Evolutionary conservation across 192 early-diverging fungal genomes (phyloP).

Genomic region (Coemansia sp.): DNA sequence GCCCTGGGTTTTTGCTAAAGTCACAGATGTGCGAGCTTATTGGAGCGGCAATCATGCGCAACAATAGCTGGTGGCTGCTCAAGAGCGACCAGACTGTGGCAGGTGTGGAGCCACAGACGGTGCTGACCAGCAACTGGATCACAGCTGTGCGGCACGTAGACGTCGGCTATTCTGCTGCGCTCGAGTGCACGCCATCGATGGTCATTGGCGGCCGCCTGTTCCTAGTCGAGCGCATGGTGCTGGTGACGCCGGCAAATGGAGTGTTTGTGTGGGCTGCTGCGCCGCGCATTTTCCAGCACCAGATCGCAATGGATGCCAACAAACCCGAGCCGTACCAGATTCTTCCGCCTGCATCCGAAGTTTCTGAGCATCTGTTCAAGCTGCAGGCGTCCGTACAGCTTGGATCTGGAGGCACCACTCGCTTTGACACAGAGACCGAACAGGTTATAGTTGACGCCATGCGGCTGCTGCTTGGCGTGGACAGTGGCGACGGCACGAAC

Average conservation of each 20-base stretch:
- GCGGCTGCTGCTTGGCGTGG: slow-evolving; percentile 30
- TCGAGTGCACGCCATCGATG: slow-evolving; percentile 29
- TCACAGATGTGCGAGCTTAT: slow-evolving; percentile 47
- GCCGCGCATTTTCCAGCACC: slow-evolving; percentile 11
- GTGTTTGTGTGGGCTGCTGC: slow-evolving; percentile 35
- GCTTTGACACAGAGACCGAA: slow-evolving; percentile 11
- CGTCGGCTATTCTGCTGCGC: slow-evolving; percentile 43
- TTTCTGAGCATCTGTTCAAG: slow-evolving; percentile 22
- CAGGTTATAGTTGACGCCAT: slow-evolving; percentile 12
- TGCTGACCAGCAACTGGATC: slow-evolving; percentile 40
- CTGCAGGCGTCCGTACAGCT: slow-evolving; percentile 17
- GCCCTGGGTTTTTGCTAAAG: slow-evolving; percentile 33
- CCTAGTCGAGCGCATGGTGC: slow-evolving; percentile 23
- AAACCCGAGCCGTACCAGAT: slow-evolving; percentile 37
- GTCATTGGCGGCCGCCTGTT: slow-evolving; percentile 20
- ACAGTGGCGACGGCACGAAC: slow-evolving; percentile 24
- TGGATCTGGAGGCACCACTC: slow-evolving; percentile 3
- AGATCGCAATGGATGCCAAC: slow-evolving; percentile 10
- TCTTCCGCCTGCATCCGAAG: slow-evolving; percentile 14
- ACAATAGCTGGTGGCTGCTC: slow-evolving; percentile 45
- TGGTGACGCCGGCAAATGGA: slow-evolving; percentile 35
- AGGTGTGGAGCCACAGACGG: slow-evolving; percentile 14
- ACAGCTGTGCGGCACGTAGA: slow-evolving; percentile 46
- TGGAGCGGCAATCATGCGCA: slow-evolving; percentile 43
- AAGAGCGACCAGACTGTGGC: slow-evolving; percentile 18